Evolutionary conservation across 352 stramenopile genomes (phyloP).

Genomic region (Pythium oligandrum): DNA sequence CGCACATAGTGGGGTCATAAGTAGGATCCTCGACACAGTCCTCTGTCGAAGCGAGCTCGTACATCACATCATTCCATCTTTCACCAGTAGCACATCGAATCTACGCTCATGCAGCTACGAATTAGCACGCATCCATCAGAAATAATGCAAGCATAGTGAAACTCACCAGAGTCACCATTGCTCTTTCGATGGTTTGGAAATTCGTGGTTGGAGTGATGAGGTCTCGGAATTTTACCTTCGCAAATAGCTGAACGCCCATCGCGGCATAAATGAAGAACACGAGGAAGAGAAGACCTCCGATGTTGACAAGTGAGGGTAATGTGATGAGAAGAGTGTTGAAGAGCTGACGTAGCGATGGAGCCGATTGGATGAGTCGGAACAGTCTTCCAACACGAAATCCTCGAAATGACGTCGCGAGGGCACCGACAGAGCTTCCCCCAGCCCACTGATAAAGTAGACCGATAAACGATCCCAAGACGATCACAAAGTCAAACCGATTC

Average conservation of each 20-base stretch:
- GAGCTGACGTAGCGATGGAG: slow-evolving; percentile 73
- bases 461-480: slow-evolving; percentile 44
- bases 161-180: slow-evolving; percentile 56
- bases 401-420: slow-evolving; percentile 60
- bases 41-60: slow-evolving; percentile 62
- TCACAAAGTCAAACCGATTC: slow-evolving; percentile 84
- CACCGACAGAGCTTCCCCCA: slow-evolving; percentile 36
- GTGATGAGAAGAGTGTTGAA: slow-evolving; percentile 88
- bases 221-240: slow-evolving; percentile 67
- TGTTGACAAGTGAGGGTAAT: slow-evolving; percentile 84
- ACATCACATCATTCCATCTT: slow-evolving; percentile 91
- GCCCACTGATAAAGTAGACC: slow-evolving; percentile 47
- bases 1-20: slow-evolving; percentile 54
- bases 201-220: slow-evolving; percentile 74
- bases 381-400: slow-evolving; percentile 81
- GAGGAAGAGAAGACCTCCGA: slow-evolving; percentile 82
- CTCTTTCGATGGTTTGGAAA: slow-evolving; percentile 81
- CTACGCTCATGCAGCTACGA: slow-evolving; percentile 19
- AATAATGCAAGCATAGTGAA: neutral
- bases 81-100: slow-evolving; percentile 90
- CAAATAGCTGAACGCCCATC: slow-evolving; percentile 88
- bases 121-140: slow-evolving; percentile 19
- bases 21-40: slow-evolving; percentile 37
- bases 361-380: slow-evolving; percentile 66
- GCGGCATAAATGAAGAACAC: slow-evolving; percentile 92